A percentile compares a stretch with the other conserved stretches of the same genome.
Conservation (phyloP, 768 basidiomycete species). For the Mycena venus region DNA sequence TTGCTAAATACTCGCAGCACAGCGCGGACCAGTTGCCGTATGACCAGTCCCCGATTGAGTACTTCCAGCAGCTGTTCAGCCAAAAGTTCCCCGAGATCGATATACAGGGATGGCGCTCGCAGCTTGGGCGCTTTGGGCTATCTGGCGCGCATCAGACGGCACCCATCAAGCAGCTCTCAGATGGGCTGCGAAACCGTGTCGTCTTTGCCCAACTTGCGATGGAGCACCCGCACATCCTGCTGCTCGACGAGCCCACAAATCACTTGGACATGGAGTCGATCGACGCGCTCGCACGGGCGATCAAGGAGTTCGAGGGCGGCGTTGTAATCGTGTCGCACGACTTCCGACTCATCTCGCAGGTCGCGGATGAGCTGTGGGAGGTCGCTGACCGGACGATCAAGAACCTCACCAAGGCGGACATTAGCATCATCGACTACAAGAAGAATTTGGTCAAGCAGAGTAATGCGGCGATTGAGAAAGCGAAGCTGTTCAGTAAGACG, state of each 20-base stretch:
- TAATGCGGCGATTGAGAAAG: conserved; percentile 91
- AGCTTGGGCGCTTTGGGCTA: conserved; percentile 96
- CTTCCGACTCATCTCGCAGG: conserved; percentile 98
- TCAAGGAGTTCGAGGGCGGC: conserved; percentile 97
- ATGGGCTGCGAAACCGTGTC: conserved; percentile 96
- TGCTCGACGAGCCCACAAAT: conserved; percentile 96
- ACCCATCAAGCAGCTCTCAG: conserved; percentile 94
- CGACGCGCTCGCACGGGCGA: conserved; percentile 94
- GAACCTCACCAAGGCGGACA: conserved; percentile 92
- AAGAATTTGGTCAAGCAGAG: conserved; percentile 85
- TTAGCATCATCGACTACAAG: conserved; percentile 96
- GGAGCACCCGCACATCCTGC: conserved; percentile 96
- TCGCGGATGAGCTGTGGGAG: conserved; percentile 99
- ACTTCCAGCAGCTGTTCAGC: conserved; percentile 86
- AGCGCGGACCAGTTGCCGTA: conserved; percentile 98
- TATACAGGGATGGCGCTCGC: conserved; percentile 90
- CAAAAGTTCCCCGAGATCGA: conserved; percentile 96
- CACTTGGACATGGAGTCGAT: conserved; percentile 99
- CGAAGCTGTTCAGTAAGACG: conserved; percentile 92
- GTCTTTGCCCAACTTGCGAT: conserved; percentile 97
- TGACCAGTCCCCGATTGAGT: conserved; percentile 90
- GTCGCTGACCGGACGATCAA: conserved; percentile 94
- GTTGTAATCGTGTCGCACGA: conserved; percentile 99
- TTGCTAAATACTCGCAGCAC: conserved; percentile 99
- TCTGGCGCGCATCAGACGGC: conserved; percentile 94